Percentiles rank a stretch among this genome's conserved stretches.
Evolutionary conservation across 2,329 filamentous ascomycete genomes (phyloP).

Genomic region (Raffaelea arxii): DNA sequence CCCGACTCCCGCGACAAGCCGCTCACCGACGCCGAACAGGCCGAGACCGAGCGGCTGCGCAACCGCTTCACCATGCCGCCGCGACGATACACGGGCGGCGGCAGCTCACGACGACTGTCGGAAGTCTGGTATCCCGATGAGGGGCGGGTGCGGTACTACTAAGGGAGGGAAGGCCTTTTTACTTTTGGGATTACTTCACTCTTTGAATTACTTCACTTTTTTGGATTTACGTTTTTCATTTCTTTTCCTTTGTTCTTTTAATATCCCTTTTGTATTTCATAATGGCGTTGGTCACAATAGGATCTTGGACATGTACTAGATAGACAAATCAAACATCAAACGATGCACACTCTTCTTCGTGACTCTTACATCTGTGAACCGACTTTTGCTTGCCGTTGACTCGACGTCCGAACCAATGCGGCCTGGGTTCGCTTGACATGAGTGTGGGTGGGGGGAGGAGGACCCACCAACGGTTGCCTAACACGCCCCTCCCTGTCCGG

Average conservation of each 20-base stretch:
- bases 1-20: slow-evolving; percentile 5
- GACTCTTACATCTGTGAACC: not conserved
- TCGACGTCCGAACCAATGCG: not conserved
- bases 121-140: slow-evolving; percentile 16
- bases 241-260: not conserved
- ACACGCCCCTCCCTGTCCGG: not conserved
- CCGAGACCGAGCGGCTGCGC: slow-evolving; percentile 14
- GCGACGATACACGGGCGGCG: slow-evolving; percentile 11
- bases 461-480: not conserved
- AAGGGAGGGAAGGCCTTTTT: not conserved
- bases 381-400: not conserved
- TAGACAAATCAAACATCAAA: not conserved
- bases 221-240: not conserved
- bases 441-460: too few species aligned
- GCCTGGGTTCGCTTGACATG: not conserved
- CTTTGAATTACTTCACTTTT: not conserved
- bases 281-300: too few species aligned
- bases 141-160: slow-evolving; percentile 11
- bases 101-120: slow-evolving; percentile 13
- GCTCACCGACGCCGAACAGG: slow-evolving; percentile 6
- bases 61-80: slow-evolving; percentile 15
- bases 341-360: not conserved
- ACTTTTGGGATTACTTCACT: not conserved
- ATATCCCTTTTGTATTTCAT: not conserved
- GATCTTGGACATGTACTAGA: not conserved